Evolutionary conservation across 257 asterid species (phyloP).

Genomic region (Fraxinus excelsior): DNA sequence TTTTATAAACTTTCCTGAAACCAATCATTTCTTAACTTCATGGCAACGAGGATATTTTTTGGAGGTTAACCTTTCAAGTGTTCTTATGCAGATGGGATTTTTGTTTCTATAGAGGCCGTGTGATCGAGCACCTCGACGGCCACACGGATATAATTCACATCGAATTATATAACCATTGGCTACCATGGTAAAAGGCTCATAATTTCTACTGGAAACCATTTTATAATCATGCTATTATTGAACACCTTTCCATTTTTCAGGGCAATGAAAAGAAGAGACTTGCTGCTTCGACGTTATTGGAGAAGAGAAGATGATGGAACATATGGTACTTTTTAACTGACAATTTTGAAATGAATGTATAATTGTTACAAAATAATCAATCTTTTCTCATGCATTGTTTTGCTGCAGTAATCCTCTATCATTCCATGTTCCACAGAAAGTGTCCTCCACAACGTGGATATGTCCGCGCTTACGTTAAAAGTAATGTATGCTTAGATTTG

Average conservation of each 20-base stretch:
- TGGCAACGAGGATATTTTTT: background rate
- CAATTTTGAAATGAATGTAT: background rate
- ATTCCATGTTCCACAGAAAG: conserved; percentile 73
- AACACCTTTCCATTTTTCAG: conserved; percentile 40
- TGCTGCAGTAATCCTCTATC: conserved; percentile 79
- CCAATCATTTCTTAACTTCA: background rate
- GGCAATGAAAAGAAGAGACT: conserved; percentile 84
- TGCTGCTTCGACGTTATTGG: conserved; percentile 87
- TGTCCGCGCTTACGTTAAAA: conserved; percentile 83
- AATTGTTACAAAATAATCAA: background rate
- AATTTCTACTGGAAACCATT: conserved; percentile 17
- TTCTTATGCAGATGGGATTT: conserved; percentile 85
- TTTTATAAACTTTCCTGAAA: conserved; percentile 1
- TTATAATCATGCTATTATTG: conserved; percentile 20
- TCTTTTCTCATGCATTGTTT: conserved; percentile 23
- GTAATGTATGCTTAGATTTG: conserved; percentile 68
- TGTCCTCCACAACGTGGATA: conserved; percentile 81
- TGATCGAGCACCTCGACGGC: conserved; percentile 90
- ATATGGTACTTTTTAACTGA: conserved; percentile 54
- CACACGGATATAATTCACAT: conserved; percentile 85
- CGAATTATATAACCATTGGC: conserved; percentile 77
- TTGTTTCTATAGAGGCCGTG: conserved; percentile 66
- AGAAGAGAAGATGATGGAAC: conserved; percentile 97
- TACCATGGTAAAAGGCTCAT: conserved; percentile 64
- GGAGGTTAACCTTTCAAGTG: conserved; percentile 15